A percentile compares a stretch with the other conserved stretches of the same genome.
Evolutionary conservation across 192 early-diverging fungal genomes (phyloP).

Genomic region (Podila epicladia): DNA sequence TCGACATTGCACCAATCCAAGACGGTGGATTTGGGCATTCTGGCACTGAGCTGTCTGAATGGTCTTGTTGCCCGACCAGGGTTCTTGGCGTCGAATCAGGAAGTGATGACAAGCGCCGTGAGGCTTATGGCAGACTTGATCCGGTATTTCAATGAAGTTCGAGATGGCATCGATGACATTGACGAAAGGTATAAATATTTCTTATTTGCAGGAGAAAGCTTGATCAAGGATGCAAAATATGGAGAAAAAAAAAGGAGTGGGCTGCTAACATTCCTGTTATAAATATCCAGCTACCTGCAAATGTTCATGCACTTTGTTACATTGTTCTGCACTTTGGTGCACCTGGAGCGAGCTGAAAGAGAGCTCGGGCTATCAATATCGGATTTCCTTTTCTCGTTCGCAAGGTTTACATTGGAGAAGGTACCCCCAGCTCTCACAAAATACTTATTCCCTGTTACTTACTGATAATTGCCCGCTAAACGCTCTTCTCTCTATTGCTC

Average conservation of each 20-base stretch:
- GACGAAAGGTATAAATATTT: conserved; percentile 28
- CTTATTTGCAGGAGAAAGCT: neutral
- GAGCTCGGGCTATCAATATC: conserved; percentile 29
- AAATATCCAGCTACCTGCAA: conserved; percentile 28
- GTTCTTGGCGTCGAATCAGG: conserved; percentile 40
- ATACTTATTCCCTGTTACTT: neutral
- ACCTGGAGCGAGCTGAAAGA: conserved; percentile 43
- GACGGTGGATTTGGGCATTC: conserved; percentile 39
- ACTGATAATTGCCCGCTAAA: neutral
- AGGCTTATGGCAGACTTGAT: conserved; percentile 38
- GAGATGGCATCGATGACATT: conserved; percentile 49
- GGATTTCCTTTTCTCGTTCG: conserved; percentile 42
- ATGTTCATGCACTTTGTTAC: conserved; percentile 52
- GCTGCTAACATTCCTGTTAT: neutral
- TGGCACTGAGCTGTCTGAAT: conserved; percentile 40
- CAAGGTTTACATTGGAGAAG: conserved; percentile 46
- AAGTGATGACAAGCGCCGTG: conserved; percentile 37
- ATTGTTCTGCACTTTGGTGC: conserved; percentile 35
- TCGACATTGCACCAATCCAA: conserved; percentile 47
- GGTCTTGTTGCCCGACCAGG: conserved; percentile 44
- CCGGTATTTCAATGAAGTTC: conserved; percentile 47
- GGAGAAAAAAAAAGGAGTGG: no score
- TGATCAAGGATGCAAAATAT: no score
- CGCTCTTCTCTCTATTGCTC: neutral
- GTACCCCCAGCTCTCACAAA: conserved; percentile 2